Conservation (phyloP, 805 yeast species). For the Myxozyma melibiosi region DNA sequence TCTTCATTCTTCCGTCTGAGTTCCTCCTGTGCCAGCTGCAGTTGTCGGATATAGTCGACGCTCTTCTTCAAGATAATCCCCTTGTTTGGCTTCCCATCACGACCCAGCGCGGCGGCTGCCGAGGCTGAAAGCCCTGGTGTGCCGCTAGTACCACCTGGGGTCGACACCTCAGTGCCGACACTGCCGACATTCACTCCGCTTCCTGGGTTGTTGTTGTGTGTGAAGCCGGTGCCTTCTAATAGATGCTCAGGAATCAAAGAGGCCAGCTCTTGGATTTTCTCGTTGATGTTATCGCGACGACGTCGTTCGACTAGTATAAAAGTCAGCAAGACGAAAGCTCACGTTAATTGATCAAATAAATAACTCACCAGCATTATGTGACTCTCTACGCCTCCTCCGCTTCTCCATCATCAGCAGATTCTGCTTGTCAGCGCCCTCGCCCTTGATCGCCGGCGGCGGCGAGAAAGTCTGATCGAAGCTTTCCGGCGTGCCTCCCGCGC, state of each 20-base stretch:
- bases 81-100: slow-evolving; percentile 78
- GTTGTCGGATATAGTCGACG: slow-evolving; percentile 67
- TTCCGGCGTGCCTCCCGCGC: slow-evolving; percentile 17
- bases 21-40: slow-evolving; percentile 21
- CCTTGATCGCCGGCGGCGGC: slow-evolving; percentile 17
- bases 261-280: slow-evolving; percentile 82
- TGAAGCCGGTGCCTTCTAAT: slow-evolving; percentile 21
- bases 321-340: not conserved
- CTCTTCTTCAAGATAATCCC: slow-evolving; percentile 74
- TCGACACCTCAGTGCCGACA: slow-evolving; percentile 24
- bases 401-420: slow-evolving; percentile 39
- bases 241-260: slow-evolving; percentile 66
- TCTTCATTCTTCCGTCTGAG: slow-evolving; percentile 25
- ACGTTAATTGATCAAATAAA: not conserved
- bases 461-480: slow-evolving; percentile 23
- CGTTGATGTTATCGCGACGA: slow-evolving; percentile 87
- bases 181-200: slow-evolving; percentile 27
- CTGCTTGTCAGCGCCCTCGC: slow-evolving; percentile 25
- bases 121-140: slow-evolving; percentile 18
- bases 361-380: slow-evolving; percentile 70
- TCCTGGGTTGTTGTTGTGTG: slow-evolving; percentile 6
- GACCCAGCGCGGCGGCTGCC: slow-evolving; percentile 32
- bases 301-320: slow-evolving; percentile 68
- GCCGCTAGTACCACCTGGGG: slow-evolving; percentile 18
- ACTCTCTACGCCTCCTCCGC: slow-evolving; percentile 75